Conservation (phyloP, 2,329 filamentous ascomycete genomes). For the Trichoderma koningiopsis region DNA sequence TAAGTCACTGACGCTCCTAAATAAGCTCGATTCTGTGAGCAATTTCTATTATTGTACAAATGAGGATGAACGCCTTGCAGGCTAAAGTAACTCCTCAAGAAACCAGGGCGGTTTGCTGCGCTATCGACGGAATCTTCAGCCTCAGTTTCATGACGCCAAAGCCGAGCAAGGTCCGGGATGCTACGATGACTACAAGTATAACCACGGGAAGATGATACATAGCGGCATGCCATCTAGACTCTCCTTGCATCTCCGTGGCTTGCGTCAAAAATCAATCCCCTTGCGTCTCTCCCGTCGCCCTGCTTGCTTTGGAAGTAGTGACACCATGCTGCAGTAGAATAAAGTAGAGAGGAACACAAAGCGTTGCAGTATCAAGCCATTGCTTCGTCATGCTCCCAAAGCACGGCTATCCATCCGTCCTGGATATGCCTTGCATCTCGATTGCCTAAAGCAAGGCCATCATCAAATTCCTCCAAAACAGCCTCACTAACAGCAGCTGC, state of each 20-base stretch:
- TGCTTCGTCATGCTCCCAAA: background rate
- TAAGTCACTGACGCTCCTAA: background rate
- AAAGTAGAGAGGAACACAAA: background rate
- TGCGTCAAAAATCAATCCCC: background rate
- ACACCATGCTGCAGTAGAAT: background rate
- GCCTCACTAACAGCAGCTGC: background rate
- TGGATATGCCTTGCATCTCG: background rate
- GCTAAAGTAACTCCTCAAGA: background rate
- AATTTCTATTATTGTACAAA: background rate
- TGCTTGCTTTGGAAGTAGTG: background rate
- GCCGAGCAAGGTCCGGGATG: background rate
- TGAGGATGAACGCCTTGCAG: background rate
- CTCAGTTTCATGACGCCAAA: constrained; percentile 11
- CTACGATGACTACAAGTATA: background rate
- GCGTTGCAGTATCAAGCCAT: too few species aligned
- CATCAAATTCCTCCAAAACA: background rate
- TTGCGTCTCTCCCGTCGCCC: background rate
- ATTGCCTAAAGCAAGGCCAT: background rate
- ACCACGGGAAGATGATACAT: constrained; percentile 2
- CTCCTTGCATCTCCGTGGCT: constrained; percentile 6
- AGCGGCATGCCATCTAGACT: background rate
- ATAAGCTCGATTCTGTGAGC: background rate
- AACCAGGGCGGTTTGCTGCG: background rate
- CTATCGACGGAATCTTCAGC: constrained; percentile 12
- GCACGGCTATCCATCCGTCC: background rate